A percentile compares a stretch with the other conserved stretches of the same genome.
These are phyloP conservation scores for Beta lomatogona DNA, from an alignment of 179 eudicot species.

Conservation along the genomic window DNA sequence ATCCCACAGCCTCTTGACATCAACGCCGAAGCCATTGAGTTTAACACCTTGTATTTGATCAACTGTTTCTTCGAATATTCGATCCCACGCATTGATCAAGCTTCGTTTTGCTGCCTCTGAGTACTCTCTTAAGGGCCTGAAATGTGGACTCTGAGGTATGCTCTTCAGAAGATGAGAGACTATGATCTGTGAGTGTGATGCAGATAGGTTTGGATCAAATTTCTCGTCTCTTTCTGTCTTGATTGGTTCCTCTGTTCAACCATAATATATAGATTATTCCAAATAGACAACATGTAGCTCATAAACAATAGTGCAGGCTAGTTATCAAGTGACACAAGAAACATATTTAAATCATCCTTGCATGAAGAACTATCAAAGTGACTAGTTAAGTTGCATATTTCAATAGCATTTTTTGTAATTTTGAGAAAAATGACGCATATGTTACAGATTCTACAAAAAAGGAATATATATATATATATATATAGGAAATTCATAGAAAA, in stretches of 20 bases:
- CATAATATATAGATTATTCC: background rate
- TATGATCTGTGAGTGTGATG: constrained; percentile 19
- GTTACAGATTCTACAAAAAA: too few species aligned
- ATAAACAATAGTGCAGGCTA: background rate
- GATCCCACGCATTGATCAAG: constrained; percentile 36
- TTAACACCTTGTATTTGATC: constrained; percentile 21
- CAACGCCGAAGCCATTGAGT: constrained; percentile 20
- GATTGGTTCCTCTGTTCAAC: constrained; percentile 6
- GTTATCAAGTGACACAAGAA: background rate
- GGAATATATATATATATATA: too few species aligned
- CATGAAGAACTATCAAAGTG: background rate
- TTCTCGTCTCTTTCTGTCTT: constrained; percentile 4
- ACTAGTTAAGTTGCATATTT: background rate
- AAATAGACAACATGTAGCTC: background rate
- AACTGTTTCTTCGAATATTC: constrained; percentile 29
- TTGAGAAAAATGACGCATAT: background rate
- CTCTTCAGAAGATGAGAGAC: constrained; percentile 33
- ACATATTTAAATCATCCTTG: background rate
- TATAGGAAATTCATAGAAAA: too few species aligned
- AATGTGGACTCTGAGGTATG: constrained; percentile 37
- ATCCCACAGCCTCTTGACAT: constrained; percentile 35
- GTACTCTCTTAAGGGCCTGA: constrained; percentile 30
- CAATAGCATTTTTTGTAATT: background rate
- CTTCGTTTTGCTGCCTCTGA: constrained; percentile 30
- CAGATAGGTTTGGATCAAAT: background rate